A percentile compares a stretch with the other conserved stretches of the same genome.
phyloP scores from a whole-genome alignment of 352 stramenopile species.

The Pythium utonaiense region DNA sequence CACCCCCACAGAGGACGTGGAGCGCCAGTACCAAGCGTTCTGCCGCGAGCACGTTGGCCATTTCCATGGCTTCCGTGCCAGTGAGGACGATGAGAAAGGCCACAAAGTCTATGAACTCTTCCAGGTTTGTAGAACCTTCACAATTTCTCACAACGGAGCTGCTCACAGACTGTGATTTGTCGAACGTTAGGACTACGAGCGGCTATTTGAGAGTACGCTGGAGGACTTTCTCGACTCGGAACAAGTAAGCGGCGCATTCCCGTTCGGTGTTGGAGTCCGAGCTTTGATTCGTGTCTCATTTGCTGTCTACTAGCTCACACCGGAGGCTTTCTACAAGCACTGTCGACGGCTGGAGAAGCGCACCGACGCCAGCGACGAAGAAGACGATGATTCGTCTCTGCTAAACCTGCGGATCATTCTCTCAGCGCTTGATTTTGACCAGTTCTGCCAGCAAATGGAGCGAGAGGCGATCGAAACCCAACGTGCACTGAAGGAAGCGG shows the following conservation, averaged over 20 bases:
- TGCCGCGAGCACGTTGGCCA: conserved; percentile 22
- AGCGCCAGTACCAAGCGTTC: conserved; percentile 9
- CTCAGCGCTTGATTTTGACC: conserved; percentile 48
- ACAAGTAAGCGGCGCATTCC: conserved; percentile 23
- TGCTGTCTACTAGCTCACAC: conserved; percentile 26
- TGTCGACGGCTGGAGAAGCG: conserved; percentile 33
- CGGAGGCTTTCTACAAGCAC: conserved; percentile 47
- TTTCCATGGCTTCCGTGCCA: conserved; percentile 30
- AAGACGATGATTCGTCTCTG: conserved; percentile 23
- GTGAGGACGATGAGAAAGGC: conserved; percentile 34
- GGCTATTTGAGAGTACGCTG: conserved; percentile 43
- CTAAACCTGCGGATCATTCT: conserved; percentile 46
- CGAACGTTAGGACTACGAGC: conserved; percentile 52
- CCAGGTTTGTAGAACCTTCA: too few relatives aligned
- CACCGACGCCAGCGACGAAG: conserved; percentile 19
- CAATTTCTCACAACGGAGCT: too few relatives aligned
- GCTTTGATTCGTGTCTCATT: too few relatives aligned
- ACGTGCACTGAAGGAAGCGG: conserved; percentile 40
- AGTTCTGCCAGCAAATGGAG: conserved; percentile 54
- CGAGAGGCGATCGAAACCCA: conserved; percentile 44
- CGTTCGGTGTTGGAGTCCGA: too few relatives aligned
- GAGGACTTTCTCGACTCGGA: conserved; percentile 41
- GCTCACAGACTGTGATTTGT: too few relatives aligned
- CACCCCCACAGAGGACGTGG: conserved; percentile 19
- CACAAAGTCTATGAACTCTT: conserved; percentile 47